Percentiles rank a stretch among this genome's conserved stretches.
Conservation (phyloP, 169 alveolate genomes). For the Ichthyophthirius multifiliis region DNA sequence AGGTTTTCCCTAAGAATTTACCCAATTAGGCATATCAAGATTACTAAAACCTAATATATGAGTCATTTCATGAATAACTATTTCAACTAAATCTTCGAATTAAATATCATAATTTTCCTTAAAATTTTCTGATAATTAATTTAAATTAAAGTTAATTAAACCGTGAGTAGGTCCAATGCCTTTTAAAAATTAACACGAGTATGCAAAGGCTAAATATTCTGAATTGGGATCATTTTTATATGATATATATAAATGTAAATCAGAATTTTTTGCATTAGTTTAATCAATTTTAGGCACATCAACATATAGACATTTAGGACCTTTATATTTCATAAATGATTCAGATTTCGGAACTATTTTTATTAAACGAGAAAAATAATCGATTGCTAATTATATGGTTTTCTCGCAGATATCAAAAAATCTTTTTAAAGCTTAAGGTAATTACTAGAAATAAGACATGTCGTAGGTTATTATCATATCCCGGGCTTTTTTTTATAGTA, state of each 20-base stretch:
- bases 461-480: neutral
- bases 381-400: neutral
- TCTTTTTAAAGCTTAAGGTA: neutral
- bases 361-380: neutral
- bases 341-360: neutral
- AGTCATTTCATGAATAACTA: neutral
- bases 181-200: neutral
- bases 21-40: neutral
- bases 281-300: neutral
- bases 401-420: neutral
- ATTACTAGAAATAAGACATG: neutral
- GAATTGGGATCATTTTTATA: neutral
- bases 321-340: neutral
- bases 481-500: neutral
- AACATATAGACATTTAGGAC: neutral
- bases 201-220: neutral
- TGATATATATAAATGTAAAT: conserved; percentile 2
- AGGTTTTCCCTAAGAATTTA: neutral
- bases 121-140: neutral
- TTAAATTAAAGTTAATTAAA: neutral
- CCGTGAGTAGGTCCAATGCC: neutral
- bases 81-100: neutral
- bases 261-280: neutral
- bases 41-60: conserved; percentile 8
- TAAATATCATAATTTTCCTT: neutral